Percentiles rank a stretch among this genome's conserved stretches.
phyloP scores from a whole-genome alignment of 2,329 filamentous ascomycete species.

The Sclerotinia borealis region DNA sequence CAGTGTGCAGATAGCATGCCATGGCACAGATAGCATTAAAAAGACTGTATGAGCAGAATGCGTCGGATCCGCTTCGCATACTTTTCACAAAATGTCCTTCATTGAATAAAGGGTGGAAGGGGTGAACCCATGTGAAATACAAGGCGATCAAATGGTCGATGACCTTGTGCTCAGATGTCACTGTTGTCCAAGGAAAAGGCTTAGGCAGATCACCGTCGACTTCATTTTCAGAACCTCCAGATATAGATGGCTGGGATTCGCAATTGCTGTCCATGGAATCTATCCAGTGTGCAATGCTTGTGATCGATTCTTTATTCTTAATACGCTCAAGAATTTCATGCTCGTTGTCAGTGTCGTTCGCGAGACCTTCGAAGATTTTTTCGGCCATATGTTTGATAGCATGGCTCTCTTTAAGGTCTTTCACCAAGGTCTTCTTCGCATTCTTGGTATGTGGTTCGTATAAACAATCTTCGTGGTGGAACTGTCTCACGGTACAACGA shows the following conservation, averaged over 20 bases:
- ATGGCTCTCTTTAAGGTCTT: conserved; percentile 17
- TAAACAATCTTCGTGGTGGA: conserved; percentile 22
- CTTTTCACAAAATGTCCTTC: conserved; percentile 29
- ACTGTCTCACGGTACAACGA: conserved; percentile 28
- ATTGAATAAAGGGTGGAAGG: conserved; percentile 32
- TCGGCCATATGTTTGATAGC: not conserved
- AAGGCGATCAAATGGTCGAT: conserved; percentile 32
- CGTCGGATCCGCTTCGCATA: conserved; percentile 20
- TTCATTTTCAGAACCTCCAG: conserved; percentile 25
- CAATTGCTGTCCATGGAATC: conserved; percentile 23
- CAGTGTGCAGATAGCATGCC: conserved; percentile 30
- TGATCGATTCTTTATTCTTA: conserved; percentile 27
- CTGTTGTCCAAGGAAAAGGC: conserved; percentile 25
- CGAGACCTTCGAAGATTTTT: conserved; percentile 24
- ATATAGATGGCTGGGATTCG: conserved; percentile 20
- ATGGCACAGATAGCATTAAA: conserved; percentile 34
- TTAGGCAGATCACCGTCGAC: conserved; percentile 17
- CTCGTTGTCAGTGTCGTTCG: conserved; percentile 26
- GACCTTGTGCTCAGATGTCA: conserved; percentile 24
- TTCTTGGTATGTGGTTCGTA: conserved; percentile 34
- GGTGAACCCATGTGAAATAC: conserved; percentile 34
- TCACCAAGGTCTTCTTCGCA: conserved; percentile 32
- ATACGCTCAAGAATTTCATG: conserved; percentile 30
- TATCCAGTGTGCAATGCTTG: conserved; percentile 29
- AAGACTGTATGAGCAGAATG: conserved; percentile 29